These are phyloP conservation scores for Kregervanrija delftensis DNA, from an alignment of 805 yeast genomes.

Conservation along the genomic window DNA sequence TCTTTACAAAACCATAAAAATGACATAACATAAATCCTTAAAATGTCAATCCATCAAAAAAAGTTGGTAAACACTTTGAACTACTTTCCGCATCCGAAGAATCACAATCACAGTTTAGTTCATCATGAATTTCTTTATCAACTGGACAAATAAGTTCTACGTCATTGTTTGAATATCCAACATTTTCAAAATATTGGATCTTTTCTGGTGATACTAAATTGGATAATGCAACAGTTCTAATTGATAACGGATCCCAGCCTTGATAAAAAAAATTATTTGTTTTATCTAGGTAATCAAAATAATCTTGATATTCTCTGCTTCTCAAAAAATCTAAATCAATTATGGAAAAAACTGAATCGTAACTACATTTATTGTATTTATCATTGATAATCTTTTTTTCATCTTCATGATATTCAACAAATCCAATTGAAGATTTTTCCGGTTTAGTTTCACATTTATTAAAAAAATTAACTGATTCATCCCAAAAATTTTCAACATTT, in stretches of 20 bases:
- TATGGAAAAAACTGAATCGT: conserved; percentile 64
- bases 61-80: too few relatives aligned
- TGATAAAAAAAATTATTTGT: conserved; percentile 69
- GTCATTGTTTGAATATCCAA: conserved; percentile 51
- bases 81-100: conserved; percentile 24
- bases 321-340: conserved; percentile 55
- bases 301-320: conserved; percentile 43
- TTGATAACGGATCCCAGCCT: conserved; percentile 77
- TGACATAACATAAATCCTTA: too few relatives aligned
- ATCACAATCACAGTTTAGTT: conserved; percentile 45
- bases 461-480: conserved; percentile 28
- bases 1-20: too few relatives aligned
- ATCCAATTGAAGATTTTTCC: conserved; percentile 34
- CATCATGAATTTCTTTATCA: conserved; percentile 35
- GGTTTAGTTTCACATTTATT: conserved; percentile 26
- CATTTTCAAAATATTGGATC: conserved; percentile 53
- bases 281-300: conserved; percentile 49
- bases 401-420: conserved; percentile 38
- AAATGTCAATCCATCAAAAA: too few relatives aligned
- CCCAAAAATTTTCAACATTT: conserved; percentile 45
- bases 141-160: conserved; percentile 52
- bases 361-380: conserved; percentile 48
- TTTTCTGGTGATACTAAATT: conserved; percentile 40
- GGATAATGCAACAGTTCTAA: conserved; percentile 59
- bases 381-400: conserved; percentile 34